Evolutionary conservation across 2,329 filamentous ascomycete species (phyloP), one percentile per base, ranked within the genome.

Genomic region (Bipolaris sorokiniana): DNA sequence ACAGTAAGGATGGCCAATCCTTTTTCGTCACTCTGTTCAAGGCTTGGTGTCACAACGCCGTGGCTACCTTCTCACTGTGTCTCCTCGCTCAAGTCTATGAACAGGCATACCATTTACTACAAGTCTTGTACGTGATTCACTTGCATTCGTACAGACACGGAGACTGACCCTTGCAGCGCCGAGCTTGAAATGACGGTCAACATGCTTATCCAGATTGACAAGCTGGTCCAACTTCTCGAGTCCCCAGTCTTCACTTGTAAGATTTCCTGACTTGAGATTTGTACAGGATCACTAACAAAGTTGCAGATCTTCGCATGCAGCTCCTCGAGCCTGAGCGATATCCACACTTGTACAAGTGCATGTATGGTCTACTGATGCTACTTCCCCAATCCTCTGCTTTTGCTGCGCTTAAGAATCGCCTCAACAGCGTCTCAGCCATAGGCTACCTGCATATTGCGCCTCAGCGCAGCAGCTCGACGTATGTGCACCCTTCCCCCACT

Each of bases 151-250:
- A 4, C 5, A 2, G 11, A 15, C 3, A 22, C 18, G 69, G 57
- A 38, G 7, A 72, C 74, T 73, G 45, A 75, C 44, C 40, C 33
- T 11, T n/a, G 9, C 63, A 96, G 92, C 77, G 95, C 92, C 58
- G 95, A 99, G 70, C 83, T 99, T 47, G 95, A 99, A 76, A 98
- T 99, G 92, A 98, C 94, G 0, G 95, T 99, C 67, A 97, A 97
- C 68, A 96, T 97, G 78, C 85, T 99, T 53, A 99, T 99, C 41
- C 96, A 99, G 75, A 97, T 99, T 66, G 95, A 99, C 77, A 99
- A 99, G 76, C 84, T 99, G 15, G 95, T 99, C 11, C 95, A 99
- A 76, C 84, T 99, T 15, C 87, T 99, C 37, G 95, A 99, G 76
- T 98, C 93, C 0, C 95, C 95, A 0, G 95, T 99, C 1, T 99